Percentiles rank a stretch among this genome's conserved stretches.
Conservation (phyloP, 140 eudicot species). For the Oenanthe javanica region DNA sequence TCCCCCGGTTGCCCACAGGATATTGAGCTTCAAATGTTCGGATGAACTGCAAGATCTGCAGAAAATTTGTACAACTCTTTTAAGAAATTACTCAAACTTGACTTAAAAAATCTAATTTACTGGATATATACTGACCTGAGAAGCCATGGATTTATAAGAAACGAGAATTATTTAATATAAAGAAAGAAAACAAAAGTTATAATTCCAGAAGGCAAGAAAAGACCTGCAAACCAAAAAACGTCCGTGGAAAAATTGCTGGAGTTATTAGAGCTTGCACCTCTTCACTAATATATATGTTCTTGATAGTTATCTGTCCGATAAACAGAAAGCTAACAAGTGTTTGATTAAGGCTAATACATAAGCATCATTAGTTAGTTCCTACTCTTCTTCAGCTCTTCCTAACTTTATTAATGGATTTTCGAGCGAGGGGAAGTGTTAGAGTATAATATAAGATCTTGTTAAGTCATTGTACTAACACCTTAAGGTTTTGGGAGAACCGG, state of each 20-base stretch:
- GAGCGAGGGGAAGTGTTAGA: no score
- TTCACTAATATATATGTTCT: slow-evolving; percentile 73
- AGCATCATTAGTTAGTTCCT: background rate
- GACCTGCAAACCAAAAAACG: slow-evolving; percentile 73
- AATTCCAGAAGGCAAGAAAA: no score
- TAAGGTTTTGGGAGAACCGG: no score
- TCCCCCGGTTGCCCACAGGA: slow-evolving; percentile 56
- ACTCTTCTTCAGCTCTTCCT: background rate
- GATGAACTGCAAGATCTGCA: slow-evolving; percentile 74
- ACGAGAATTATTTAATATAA: background rate
- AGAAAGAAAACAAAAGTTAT: background rate
- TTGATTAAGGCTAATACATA: background rate
- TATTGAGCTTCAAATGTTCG: slow-evolving; percentile 68
- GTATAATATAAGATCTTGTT: background rate
- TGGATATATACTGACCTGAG: background rate
- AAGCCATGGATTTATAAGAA: background rate
- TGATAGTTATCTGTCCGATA: slow-evolving; percentile 59
- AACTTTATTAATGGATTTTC: background rate
- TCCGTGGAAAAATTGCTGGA: slow-evolving; percentile 80
- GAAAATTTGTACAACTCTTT: slow-evolving; percentile 4
- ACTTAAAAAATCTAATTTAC: background rate
- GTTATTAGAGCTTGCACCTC: slow-evolving; percentile 81
- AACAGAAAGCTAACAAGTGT: slow-evolving; percentile 4
- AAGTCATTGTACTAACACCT: no score
- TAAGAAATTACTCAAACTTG: background rate